phyloP scores from a whole-genome alignment of 225 moss, liverwort and hornwort species.

The Bryoerythrophyllum caledonicum region DNA sequence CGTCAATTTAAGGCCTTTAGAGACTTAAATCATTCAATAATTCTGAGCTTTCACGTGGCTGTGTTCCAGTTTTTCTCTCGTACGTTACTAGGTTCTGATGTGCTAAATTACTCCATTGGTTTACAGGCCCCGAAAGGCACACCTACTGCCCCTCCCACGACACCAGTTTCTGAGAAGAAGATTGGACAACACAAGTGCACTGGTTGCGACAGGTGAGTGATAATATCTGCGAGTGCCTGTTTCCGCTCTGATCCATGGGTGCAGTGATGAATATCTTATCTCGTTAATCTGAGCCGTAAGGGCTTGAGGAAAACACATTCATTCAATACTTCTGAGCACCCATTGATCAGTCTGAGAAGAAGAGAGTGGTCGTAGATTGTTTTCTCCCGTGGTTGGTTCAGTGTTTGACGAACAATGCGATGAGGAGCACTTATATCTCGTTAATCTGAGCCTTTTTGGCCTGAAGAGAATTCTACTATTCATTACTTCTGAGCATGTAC shows the following conservation, averaged over 20 bases:
- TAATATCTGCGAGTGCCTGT: neutral
- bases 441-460: constrained; percentile 49
- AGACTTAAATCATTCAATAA: constrained; percentile 25
- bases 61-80: neutral
- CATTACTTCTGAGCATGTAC: constrained; percentile 44
- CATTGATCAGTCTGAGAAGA: too few relatives aligned
- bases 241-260: constrained; percentile 6
- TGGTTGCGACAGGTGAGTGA: constrained; percentile 44
- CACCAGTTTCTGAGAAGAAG: constrained; percentile 49
- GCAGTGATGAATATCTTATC: constrained; percentile 37
- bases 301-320: constrained; percentile 33
- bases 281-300: constrained; percentile 51
- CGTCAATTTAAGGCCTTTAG: constrained; percentile 41
- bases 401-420: constrained; percentile 23
- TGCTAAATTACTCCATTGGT: neutral
- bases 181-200: constrained; percentile 39
- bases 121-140: constrained; percentile 39
- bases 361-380: neutral
- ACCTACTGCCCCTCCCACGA: constrained; percentile 40
- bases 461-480: constrained; percentile 38
- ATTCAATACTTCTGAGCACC: constrained; percentile 47
- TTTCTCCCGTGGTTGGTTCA: neutral
- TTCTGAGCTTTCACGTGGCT: constrained; percentile 16
- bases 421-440: constrained; percentile 41
- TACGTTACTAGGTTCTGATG: neutral